Evolutionary conservation across 495 filamentous ascomycete species (phyloP).

Genomic region (Podospora anserina): DNA sequence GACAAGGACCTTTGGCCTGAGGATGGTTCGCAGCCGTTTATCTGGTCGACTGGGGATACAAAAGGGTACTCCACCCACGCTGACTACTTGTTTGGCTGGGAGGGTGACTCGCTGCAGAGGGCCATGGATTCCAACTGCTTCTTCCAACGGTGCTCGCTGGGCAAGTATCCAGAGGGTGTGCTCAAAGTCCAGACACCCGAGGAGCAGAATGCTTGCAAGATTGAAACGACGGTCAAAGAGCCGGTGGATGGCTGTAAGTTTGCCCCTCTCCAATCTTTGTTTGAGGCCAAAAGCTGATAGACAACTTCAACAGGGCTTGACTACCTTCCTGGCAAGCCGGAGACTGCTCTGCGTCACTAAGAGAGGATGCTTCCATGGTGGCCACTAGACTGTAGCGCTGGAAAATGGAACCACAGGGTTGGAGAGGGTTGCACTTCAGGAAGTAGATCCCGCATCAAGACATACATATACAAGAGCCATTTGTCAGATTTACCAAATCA

Average conservation of each 20-base stretch:
- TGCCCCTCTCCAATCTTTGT: neutral
- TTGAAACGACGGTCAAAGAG: slow-evolving; percentile 37
- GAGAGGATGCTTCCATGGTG: neutral
- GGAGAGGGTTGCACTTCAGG: too few species aligned
- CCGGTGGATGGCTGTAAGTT: slow-evolving; percentile 40
- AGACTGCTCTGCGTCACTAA: neutral
- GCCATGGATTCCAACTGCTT: slow-evolving; percentile 45
- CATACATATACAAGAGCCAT: too few species aligned
- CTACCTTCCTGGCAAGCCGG: slow-evolving; percentile 8
- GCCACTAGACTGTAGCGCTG: too few species aligned
- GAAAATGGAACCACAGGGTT: neutral
- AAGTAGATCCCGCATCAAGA: too few species aligned
- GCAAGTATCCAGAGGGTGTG: slow-evolving; percentile 3
- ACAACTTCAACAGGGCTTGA: slow-evolving; percentile 4
- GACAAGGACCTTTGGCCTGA: slow-evolving; percentile 41
- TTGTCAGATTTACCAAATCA: too few species aligned
- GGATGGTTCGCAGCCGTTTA: slow-evolving; percentile 41
- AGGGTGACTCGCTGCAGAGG: slow-evolving; percentile 37
- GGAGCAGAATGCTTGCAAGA: slow-evolving; percentile 36
- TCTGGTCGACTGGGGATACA: slow-evolving; percentile 40
- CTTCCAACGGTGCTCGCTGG: slow-evolving; percentile 29
- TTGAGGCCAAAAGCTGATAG: neutral
- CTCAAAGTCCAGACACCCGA: slow-evolving; percentile 31
- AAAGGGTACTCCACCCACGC: slow-evolving; percentile 43
- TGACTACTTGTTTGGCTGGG: slow-evolving; percentile 48